phyloP scores from a whole-genome alignment of 805 yeast genomes.

The Pichia membranifaciens region DNA sequence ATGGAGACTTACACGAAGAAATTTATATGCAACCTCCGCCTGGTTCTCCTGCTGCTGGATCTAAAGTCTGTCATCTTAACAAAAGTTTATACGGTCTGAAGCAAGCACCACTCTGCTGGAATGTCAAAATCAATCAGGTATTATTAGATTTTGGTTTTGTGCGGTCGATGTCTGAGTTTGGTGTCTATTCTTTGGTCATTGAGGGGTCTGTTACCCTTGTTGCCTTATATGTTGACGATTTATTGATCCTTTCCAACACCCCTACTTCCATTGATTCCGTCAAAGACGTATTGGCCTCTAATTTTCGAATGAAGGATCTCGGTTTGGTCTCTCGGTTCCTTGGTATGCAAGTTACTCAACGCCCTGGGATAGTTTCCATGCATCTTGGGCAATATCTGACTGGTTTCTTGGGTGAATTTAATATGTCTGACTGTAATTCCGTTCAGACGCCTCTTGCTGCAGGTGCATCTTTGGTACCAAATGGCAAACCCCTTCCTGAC shows the following conservation, averaged over 20 bases:
- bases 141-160: neutral
- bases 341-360: constrained; percentile 7
- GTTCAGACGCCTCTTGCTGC: constrained; percentile 1
- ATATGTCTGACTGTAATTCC: constrained; percentile 1
- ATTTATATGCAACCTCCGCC: neutral
- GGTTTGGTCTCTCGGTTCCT: neutral
- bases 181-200: neutral
- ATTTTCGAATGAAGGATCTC: neutral
- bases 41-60: neutral
- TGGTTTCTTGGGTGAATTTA: neutral
- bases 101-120: neutral
- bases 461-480: neutral
- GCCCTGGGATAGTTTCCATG: neutral
- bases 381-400: constrained; percentile 1
- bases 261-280: neutral
- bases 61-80: neutral
- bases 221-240: constrained; percentile 6
- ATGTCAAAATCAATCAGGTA: constrained; percentile 1
- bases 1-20: constrained; percentile 9
- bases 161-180: neutral
- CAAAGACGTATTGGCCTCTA: neutral
- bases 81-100: neutral
- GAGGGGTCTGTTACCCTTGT: neutral
- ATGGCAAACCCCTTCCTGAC: neutral
- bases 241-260: neutral